Base-by-base conservation (phyloP, 2,329 filamentous ascomycete species). In the Cladophialophora exuberans region DNA sequence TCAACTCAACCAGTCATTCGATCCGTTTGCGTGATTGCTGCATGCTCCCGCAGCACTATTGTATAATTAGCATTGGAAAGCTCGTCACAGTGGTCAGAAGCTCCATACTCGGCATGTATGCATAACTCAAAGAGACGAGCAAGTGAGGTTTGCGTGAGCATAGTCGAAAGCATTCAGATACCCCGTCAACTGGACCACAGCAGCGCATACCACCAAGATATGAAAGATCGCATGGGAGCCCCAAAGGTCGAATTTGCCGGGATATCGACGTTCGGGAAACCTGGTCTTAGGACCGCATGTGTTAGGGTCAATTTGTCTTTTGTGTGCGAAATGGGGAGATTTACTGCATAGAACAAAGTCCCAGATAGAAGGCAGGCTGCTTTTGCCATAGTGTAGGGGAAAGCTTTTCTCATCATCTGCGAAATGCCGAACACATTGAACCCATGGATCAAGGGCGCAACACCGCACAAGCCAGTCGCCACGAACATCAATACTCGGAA, bases 301-400 rank as follows among this genome's bases (percentile, higher is more conserved):
- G 59, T 63, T 47, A 42, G 59, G 41, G 46, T 42, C 39, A 62
- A 31, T 36, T 47, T 55, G 51, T 60, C 41, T 39, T 11, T 44
- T 43, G 18, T 46, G 20, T 52, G 30, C 28, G 39, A 46, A 46
- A 46, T 26, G 42, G 43, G 41, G 41, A 59, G 39, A 53, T 62
- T 64, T 62, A 66, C 64, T 38, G 62, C 63, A 62, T 67, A 67
- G 49, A 67, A 48, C 30, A 41, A 61, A 57, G 65, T 61, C 49
- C 65, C 62, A 52, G 54, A 56, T 60, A 66, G 53, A 60, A 65
- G 61, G 44, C 55, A 65, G 55, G 54, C 62, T 61, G 58, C 61
- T 49, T 49, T 49, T 54, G 44, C 57, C 49, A 60, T 22, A 60
- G 57, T 58, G 43, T 60, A 65, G 47, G 52, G 59, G 47, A 65